Evolutionary conservation across 2,329 filamentous ascomycete genomes (phyloP), one percentile per base, ranked within the genome.

Genomic region (Epichloe uncinata): DNA sequence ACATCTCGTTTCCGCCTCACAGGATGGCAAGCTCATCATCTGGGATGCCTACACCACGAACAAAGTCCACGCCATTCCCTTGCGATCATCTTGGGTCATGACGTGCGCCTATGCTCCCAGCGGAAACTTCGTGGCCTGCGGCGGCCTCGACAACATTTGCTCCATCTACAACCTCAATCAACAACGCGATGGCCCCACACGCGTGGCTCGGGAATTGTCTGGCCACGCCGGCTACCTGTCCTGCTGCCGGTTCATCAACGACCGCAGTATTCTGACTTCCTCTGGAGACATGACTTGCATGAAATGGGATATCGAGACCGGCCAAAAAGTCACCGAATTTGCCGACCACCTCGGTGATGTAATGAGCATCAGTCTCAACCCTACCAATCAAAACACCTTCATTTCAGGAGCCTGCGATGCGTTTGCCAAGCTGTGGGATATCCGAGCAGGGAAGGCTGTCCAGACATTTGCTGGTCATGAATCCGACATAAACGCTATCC

Each of bases 21-120:
- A 98, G 71, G 93, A 98, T 64, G 93, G 93, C 68, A 98, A 98
- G 76, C 82, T 98, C 59, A 98, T 98, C 70, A 97, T 98, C 66
- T 98, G 93, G 93, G 93, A 98, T 69, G 93, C 93, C 52, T 98
- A 98, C 74, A 97, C 91, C 57, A 97, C 93, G 55, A 97, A 98
- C 78, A 98, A 98, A 71, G 93, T 98, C 54, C 93, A 98, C 71
- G 93, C 93, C 67, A 97, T 98, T 61, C 93, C 93, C 35, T 78
- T 98, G 52, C 84, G 93, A 56, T 97, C 93, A 13, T 98, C 93
- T 13, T 98, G 93, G 93, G 93, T 98, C 70, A 98, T 98, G 93
- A 98, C 93, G 57, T 98, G 93, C 78, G 93, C 93, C 64, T 98
- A 98, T 68, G 91, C 93, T 54, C 93, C 93, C 12, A 95, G 89